Base-by-base conservation (phyloP, 768 basidiomycete genomes). In the Tephrocybe sp. region DNA sequence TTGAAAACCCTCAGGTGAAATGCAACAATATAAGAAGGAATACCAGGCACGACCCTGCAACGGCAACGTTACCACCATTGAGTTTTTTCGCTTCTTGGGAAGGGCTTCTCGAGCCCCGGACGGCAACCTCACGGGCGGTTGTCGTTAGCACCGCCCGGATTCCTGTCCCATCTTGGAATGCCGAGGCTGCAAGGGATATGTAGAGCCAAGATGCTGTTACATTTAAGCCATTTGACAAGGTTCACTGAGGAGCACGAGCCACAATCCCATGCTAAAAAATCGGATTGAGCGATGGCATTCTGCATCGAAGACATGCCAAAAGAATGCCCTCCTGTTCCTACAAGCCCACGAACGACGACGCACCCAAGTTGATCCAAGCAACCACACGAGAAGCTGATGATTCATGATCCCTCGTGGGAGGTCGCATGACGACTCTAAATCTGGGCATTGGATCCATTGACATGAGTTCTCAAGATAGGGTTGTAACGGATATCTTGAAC, bases 101-200 rank as follows among this genome's bases (percentile, higher is more conserved):
- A 15, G 1, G 39, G 39, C 51, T 53, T 53, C 51, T 47, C 45
- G 10, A 47, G 33, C 51, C 45, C 51, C 51, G 37, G 15, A 47
- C 39, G 45, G 51, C 37, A 20, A 20, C n/a, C 42, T 26, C 32
- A 18, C 45, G 44, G 30, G 32, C 45, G 38, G 42, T 7, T 15
- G 3, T 28, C 11, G n/a, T 7, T 21, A 17, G 12, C n/a, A n/a
- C 21, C 12, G 12, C 3, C 20, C 40, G 21, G 40, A 12, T 6
- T 14, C 38, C 17, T 20, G 18, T 28, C 25, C 42, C 42, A 28
- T 43, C 25, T 26, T 2, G 24, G 26, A 9, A 17, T 28, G 38
- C 20, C 38, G 18, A 20, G 7, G n/a, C 38, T 39, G 17, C 6
- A 20, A 12, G 18, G 5, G 12, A 21, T 20, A 3, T 12, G 17